Percentiles rank a stretch among this genome's conserved stretches.
Evolutionary conservation across 169 alveolate genomes (phyloP).

Genomic region (Plasmodium malariae): DNA sequence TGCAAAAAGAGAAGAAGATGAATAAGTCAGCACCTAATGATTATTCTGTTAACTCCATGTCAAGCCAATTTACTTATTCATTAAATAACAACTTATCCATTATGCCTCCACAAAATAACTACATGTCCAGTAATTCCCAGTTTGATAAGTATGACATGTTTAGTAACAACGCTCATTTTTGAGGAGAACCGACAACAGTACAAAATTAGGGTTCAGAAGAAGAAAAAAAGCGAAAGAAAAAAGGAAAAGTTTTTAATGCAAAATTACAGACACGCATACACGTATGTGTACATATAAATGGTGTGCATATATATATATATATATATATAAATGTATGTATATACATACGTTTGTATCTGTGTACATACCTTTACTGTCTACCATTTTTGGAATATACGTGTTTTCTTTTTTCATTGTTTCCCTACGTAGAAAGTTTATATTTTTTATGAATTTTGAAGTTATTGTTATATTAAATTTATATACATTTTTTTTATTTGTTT

Average conservation of each 20-base stretch:
- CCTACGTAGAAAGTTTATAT: too few relatives aligned
- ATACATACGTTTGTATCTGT: neutral
- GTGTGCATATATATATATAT: neutral
- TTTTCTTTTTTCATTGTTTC: too few relatives aligned
- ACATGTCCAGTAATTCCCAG: constrained; percentile 23
- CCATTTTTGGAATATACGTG: too few relatives aligned
- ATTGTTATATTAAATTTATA: too few relatives aligned
- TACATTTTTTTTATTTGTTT: too few relatives aligned
- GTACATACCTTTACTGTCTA: neutral
- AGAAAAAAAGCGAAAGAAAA: neutral
- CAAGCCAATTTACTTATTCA: constrained; percentile 57
- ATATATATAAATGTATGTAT: neutral
- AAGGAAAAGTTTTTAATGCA: neutral
- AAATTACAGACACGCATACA: neutral
- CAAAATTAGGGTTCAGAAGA: too few relatives aligned
- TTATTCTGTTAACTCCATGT: constrained; percentile 78
- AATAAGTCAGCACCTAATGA: constrained; percentile 88
- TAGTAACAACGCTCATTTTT: constrained; percentile 42
- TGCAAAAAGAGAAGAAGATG: constrained; percentile 88
- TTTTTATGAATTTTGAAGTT: too few relatives aligned
- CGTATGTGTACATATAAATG: neutral
- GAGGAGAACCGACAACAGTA: too few relatives aligned
- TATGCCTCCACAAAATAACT: constrained; percentile 73
- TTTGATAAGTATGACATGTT: constrained; percentile 77
- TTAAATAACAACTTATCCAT: constrained; percentile 62